Percentiles rank a stretch among this genome's conserved stretches.
Evolutionary conservation across 805 yeast genomes (phyloP).

Genomic region (Limtongozyma cylindracea): DNA sequence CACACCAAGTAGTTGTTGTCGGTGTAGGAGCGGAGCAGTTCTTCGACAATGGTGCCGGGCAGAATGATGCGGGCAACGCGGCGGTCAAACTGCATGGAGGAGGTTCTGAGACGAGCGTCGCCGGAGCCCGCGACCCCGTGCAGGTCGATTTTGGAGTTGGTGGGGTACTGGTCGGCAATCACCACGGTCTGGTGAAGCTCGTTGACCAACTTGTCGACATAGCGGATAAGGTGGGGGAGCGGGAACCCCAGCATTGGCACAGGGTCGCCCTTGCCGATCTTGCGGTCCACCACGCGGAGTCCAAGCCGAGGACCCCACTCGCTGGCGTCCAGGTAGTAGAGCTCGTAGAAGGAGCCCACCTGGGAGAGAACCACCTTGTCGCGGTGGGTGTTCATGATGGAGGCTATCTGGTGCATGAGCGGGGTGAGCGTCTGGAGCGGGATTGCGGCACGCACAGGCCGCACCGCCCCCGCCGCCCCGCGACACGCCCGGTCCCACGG

Average conservation of each 20-base stretch:
- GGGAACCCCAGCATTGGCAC: slow-evolving; percentile 92
- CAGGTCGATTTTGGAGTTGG: slow-evolving; percentile 8
- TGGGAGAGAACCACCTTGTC: slow-evolving; percentile 17
- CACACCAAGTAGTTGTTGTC: slow-evolving; percentile 48
- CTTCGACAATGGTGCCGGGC: slow-evolving; percentile 85
- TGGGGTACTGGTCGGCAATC: slow-evolving; percentile 40
- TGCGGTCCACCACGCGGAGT: slow-evolving; percentile 36
- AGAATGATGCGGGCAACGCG: slow-evolving; percentile 62
- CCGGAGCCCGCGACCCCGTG: too few relatives aligned
- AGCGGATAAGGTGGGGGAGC: slow-evolving; percentile 37
- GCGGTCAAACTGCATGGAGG: too few relatives aligned
- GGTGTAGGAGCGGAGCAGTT: slow-evolving; percentile 49
- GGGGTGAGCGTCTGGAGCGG: background rate
- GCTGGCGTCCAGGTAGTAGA: slow-evolving; percentile 77
- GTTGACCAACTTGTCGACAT: slow-evolving; percentile 47
- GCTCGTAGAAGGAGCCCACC: slow-evolving; percentile 71
- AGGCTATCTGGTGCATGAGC: background rate
- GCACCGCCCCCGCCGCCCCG: too few relatives aligned
- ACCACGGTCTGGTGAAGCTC: slow-evolving; percentile 54
- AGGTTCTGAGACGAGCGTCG: too few relatives aligned
- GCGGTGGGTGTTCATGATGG: background rate
- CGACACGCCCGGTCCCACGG: too few relatives aligned
- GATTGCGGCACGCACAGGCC: too few relatives aligned
- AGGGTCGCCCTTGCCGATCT: slow-evolving; percentile 11
- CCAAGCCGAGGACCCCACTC: slow-evolving; percentile 46